Conservation (phyloP, 192 early-diverging fungal species). For the Helicostylum pulchrum region DNA sequence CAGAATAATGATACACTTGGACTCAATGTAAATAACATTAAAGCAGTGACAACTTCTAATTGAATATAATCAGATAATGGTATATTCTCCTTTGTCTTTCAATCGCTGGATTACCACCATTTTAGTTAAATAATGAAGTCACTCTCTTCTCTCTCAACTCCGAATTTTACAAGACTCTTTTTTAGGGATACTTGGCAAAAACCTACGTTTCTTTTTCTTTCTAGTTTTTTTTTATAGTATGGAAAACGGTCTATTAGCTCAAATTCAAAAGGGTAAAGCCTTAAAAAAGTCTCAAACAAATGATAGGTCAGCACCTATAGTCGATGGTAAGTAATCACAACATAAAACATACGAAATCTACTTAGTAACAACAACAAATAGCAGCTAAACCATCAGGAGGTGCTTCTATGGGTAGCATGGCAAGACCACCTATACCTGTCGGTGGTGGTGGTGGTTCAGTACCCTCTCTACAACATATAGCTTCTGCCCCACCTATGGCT, state of each 20-base stretch:
- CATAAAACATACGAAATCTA: not conserved
- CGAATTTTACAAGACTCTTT: too few relatives aligned
- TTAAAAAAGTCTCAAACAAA: conserved; percentile 72
- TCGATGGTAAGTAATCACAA: conserved; percentile 35
- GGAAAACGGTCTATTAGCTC: conserved; percentile 55
- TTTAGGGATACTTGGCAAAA: too few relatives aligned
- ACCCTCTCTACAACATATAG: not conserved
- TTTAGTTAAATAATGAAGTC: too few relatives aligned
- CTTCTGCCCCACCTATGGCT: conserved; percentile 3
- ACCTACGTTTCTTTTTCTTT: too few relatives aligned
- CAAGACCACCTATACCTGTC: conserved; percentile 31
- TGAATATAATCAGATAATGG: too few relatives aligned
- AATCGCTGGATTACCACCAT: too few relatives aligned
- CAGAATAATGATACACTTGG: too few relatives aligned
- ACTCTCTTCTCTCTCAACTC: too few relatives aligned
- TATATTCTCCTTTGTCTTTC: too few relatives aligned
- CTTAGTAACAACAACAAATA: not conserved
- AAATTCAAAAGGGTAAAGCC: conserved; percentile 69
- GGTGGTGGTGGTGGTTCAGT: conserved; percentile 6
- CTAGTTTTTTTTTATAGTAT: conserved; percentile 2
- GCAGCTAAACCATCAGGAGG: conserved; percentile 1
- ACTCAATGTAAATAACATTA: too few relatives aligned
- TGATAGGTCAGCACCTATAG: conserved; percentile 61
- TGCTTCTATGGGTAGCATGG: conserved; percentile 24
- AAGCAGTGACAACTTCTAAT: too few relatives aligned